phyloP scores from a whole-genome alignment of 495 filamentous ascomycete species.

The Xanthoparmelia taractica region DNA sequence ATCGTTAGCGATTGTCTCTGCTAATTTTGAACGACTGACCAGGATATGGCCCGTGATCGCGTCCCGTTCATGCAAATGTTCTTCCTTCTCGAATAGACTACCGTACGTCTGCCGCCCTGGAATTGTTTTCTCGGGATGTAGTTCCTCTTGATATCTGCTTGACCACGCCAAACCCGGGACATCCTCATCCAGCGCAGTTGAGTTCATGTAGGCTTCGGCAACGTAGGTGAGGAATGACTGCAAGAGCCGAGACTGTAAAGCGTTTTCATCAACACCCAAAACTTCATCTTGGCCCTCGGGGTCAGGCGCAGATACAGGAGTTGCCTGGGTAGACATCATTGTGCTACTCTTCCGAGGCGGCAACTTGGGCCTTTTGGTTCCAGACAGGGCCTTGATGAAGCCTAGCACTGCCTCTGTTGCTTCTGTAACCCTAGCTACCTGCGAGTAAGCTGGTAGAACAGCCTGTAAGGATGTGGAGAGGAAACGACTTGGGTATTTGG shows the following conservation, averaged over 20 bases:
- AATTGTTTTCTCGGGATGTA: constrained; percentile 53
- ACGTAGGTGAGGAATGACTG: constrained; percentile 83
- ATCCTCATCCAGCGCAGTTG: constrained; percentile 43
- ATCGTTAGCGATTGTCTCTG: constrained; percentile 12
- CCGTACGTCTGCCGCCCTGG: constrained; percentile 50
- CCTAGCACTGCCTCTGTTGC: constrained; percentile 67
- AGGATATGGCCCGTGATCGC: constrained; percentile 69
- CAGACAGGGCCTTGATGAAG: constrained; percentile 66
- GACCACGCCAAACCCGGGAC: constrained; percentile 66
- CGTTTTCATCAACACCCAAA: constrained; percentile 44
- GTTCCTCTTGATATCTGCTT: constrained; percentile 64
- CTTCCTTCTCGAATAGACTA: constrained; percentile 54
- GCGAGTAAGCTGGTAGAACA: constrained; percentile 58
- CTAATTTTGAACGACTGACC: constrained; percentile 40
- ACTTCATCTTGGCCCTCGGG: constrained; percentile 59
- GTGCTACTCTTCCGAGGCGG: constrained; percentile 62
- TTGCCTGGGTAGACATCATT: constrained; percentile 37
- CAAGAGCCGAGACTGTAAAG: constrained; percentile 54
- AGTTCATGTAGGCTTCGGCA: constrained; percentile 68
- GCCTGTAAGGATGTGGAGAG: constrained; percentile 81
- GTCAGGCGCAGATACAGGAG: constrained; percentile 54
- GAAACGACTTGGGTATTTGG: constrained; percentile 87
- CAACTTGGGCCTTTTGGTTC: constrained; percentile 62
- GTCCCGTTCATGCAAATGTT: constrained; percentile 55
- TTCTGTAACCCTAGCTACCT: constrained; percentile 43